Conservation (phyloP, 257 asterid genomes). For the Plantago major region DNA sequence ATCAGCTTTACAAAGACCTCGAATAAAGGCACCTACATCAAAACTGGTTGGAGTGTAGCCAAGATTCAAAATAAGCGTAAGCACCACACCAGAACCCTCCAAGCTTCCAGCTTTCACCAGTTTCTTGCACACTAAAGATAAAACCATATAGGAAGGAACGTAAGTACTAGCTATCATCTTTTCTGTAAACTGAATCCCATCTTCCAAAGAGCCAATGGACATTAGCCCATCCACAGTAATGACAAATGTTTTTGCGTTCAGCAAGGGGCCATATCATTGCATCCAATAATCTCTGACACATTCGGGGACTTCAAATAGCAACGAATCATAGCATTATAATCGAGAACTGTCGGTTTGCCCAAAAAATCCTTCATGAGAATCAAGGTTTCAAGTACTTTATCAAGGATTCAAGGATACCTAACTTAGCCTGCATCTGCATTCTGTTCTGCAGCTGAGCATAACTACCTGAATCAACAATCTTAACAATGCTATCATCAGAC, state of each 20-base stretch:
- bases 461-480: slow-evolving; percentile 6
- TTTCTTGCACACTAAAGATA: slow-evolving; percentile 43
- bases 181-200: slow-evolving; percentile 36
- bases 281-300: slow-evolving; percentile 37
- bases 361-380: slow-evolving; percentile 34
- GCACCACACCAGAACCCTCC: slow-evolving; percentile 30
- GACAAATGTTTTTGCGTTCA: slow-evolving; percentile 45
- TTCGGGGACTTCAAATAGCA: slow-evolving; percentile 46
- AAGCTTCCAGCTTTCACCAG: slow-evolving; percentile 30
- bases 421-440: slow-evolving; percentile 43
- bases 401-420: slow-evolving; percentile 41
- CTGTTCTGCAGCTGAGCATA: slow-evolving; percentile 35
- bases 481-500: slow-evolving; percentile 27
- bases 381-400: slow-evolving; percentile 40
- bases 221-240: slow-evolving; percentile 45
- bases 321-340: slow-evolving; percentile 44
- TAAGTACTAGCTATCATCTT: slow-evolving; percentile 47
- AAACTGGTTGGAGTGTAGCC: slow-evolving; percentile 30
- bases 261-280: slow-evolving; percentile 51
- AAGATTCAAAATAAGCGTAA: slow-evolving; percentile 38
- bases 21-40: slow-evolving; percentile 34
- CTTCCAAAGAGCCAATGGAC: slow-evolving; percentile 30
- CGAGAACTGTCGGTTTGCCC: slow-evolving; percentile 47
- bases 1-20: slow-evolving; percentile 37
- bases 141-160: slow-evolving; percentile 34